These are phyloP conservation scores for Singerocomus rubriflavus DNA, from an alignment of 1,284 basidiomycete genomes.

Conservation along the genomic window DNA sequence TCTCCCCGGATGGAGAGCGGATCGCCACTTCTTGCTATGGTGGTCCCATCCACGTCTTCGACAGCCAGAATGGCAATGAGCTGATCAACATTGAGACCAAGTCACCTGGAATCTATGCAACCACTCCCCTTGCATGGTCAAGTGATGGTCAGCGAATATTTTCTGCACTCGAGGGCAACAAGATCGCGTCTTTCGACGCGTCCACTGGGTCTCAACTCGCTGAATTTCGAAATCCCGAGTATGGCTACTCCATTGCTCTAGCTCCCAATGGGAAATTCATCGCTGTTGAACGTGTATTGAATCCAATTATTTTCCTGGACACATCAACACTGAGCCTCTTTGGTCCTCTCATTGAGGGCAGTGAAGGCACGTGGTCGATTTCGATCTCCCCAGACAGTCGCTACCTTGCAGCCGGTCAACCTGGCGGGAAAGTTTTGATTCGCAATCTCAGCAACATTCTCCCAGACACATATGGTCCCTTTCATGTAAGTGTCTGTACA, in stretches of 20 bases:
- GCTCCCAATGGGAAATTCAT: background rate
- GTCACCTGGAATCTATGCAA: accelerated
- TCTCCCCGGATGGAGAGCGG: background rate
- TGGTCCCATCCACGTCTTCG: background rate
- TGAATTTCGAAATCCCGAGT: background rate
- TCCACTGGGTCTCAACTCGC: background rate
- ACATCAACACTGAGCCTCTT: background rate
- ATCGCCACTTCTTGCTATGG: background rate
- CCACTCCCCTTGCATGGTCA: background rate
- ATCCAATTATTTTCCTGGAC: background rate
- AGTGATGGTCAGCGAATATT: background rate
- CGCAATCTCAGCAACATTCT: background rate
- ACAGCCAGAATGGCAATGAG: background rate
- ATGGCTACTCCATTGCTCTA: background rate
- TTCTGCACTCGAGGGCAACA: background rate
- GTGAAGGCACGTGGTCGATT: background rate
- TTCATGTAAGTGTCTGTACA: background rate
- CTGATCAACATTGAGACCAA: background rate
- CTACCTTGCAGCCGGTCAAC: background rate
- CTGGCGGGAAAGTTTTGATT: background rate
- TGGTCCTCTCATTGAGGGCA: background rate
- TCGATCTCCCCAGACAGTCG: background rate
- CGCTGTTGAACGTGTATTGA: accelerated
- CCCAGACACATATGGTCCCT: background rate
- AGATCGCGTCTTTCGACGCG: background rate